Evolutionary conservation across 2,329 filamentous ascomycete species (phyloP).

Genomic region (Thielaviopsis euricoi): DNA sequence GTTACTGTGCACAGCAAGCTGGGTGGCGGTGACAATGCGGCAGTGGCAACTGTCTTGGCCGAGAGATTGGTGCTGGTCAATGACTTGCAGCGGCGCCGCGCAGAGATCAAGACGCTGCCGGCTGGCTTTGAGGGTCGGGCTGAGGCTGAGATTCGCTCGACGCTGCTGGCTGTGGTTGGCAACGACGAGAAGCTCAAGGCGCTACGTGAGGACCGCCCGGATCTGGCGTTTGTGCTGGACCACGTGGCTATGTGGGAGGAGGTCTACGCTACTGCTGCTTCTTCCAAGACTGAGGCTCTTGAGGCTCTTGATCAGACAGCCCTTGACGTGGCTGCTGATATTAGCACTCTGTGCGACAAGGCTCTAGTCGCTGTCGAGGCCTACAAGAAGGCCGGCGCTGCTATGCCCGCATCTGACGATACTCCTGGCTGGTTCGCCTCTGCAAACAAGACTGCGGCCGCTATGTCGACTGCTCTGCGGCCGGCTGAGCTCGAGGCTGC

Average conservation of each 20-base stretch:
- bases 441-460: slow-evolving; percentile 1
- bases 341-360: slow-evolving; percentile 53
- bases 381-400: slow-evolving; percentile 38
- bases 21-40: slow-evolving; percentile 32
- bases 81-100: slow-evolving; percentile 25
- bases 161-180: slow-evolving; percentile 22
- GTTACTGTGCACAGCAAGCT: slow-evolving; percentile 52
- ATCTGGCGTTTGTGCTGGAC: slow-evolving; percentile 45
- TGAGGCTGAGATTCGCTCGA: slow-evolving; percentile 19
- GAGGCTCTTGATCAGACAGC: slow-evolving; percentile 17
- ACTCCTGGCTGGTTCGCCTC: slow-evolving; percentile 36
- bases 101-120: slow-evolving; percentile 32
- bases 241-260: slow-evolving; percentile 40
- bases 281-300: slow-evolving; percentile 7
- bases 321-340: slow-evolving; percentile 33
- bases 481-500: slow-evolving; percentile 15
- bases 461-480: slow-evolving; percentile 9
- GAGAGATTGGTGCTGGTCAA: slow-evolving; percentile 33
- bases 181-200: slow-evolving; percentile 24
- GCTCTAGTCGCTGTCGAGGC: slow-evolving; percentile 68
- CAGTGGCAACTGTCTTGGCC: slow-evolving; percentile 28
- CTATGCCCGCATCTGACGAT: slow-evolving; percentile 41
- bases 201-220: slow-evolving; percentile 28
- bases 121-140: slow-evolving; percentile 28
- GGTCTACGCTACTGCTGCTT: slow-evolving; percentile 14